Percentiles rank a stretch among this genome's conserved stretches.
These are phyloP conservation scores for Brassica hybrid DNA, from an alignment of 441 rosid genomes.

Conservation along the genomic window DNA sequence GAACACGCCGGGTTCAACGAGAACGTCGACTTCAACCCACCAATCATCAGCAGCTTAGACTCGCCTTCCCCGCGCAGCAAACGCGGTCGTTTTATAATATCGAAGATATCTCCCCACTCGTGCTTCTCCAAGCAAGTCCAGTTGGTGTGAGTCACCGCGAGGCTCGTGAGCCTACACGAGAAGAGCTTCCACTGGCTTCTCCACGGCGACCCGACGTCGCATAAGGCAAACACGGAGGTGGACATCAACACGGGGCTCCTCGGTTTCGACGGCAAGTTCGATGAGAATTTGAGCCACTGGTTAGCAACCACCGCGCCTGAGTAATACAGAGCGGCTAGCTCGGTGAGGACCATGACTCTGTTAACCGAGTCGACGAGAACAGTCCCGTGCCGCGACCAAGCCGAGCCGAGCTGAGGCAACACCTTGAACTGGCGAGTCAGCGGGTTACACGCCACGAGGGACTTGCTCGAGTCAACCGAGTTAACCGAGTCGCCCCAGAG, in stretches of 20 bases:
- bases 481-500: constrained; percentile 69
- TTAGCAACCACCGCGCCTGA: constrained; percentile 41
- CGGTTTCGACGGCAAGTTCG: constrained; percentile 86
- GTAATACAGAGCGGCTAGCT: constrained; percentile 72
- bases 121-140: constrained; percentile 80
- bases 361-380: constrained; percentile 71
- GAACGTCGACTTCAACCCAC: constrained; percentile 73
- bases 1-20: constrained; percentile 77
- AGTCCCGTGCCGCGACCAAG: constrained; percentile 87
- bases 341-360: constrained; percentile 78
- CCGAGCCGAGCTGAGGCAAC: constrained; percentile 83
- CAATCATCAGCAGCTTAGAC: constrained; percentile 67
- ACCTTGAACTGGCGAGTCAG: constrained; percentile 70
- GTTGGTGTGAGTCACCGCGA: constrained; percentile 46
- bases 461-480: constrained; percentile 62
- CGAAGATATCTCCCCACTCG: constrained; percentile 87
- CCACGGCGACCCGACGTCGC: constrained; percentile 94
- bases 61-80: constrained; percentile 64
- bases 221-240: constrained; percentile 69
- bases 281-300: constrained; percentile 83
- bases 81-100: constrained; percentile 79
- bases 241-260: constrained; percentile 71
- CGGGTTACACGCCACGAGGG: constrained; percentile 78
- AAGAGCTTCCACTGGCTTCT: constrained; percentile 87
- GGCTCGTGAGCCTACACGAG: constrained; percentile 52